Base-by-base conservation (phyloP, 2,329 filamentous ascomycete species). In the Cryphonectria naterciae region DNA sequence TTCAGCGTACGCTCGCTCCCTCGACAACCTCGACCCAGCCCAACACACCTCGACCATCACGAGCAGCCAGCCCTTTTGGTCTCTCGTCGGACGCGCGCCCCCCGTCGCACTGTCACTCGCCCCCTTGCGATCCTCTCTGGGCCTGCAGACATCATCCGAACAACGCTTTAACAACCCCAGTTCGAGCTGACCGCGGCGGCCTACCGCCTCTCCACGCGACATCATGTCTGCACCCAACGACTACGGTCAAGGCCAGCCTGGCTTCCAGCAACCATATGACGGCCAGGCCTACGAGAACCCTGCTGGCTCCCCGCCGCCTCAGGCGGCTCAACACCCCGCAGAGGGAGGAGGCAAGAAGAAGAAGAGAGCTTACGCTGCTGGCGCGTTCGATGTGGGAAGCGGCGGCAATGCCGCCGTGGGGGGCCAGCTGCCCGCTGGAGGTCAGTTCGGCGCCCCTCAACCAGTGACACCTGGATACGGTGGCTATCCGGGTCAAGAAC, bases 281-380 rank as follows among this genome's bases (percentile, higher is more conserved):
- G 73, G 77, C 70, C 76, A 77, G 63, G 79, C 72, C 49, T 82
- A 81, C 75, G 83, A 83, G 70, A 78, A 76, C 67, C 81, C 83
- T 68, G 74, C 80, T 63, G 78, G 76, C 61, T 80, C 80, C 58
- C 78, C 79, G 15, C 77, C 81, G 13, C 80, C 79, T 4, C 78
- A 76, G 54, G 74, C 77, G 15, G 74, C 77, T 52, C 76, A 77
- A 61, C 75, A 76, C 49, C 76, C 77, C 70, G 78, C 74, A 60
- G 77, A 81, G 41, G 85, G 85, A 60, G 86, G 84, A 63, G 86
- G 84, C 74, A 91, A 88, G 81, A 94, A 94, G 85, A 98, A 97
- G 89, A 97, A 97, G 88, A 89, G 94, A 85, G 92, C 93, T 70
- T 98, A 98, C 84, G 96, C 96, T 68, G 93, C 93, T 70, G 93